Base-by-base conservation (phyloP, 1,139 yeast species). In the Candida pseudocylindracea region DNA sequence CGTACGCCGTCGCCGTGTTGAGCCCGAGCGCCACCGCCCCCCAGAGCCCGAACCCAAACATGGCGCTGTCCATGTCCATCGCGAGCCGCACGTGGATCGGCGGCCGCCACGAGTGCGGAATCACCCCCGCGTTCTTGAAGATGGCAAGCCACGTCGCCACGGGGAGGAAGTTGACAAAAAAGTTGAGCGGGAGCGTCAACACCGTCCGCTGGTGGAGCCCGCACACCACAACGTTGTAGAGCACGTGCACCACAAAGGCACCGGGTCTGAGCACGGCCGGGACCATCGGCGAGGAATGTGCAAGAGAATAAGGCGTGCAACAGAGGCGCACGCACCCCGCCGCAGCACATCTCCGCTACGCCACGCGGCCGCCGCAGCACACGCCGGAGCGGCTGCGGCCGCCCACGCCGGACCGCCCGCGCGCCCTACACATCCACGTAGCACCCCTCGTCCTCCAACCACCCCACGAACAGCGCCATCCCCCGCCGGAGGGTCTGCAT, bases 81-180 rank as follows among this genome's bases (percentile, higher is more conserved):
- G 65, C 58, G 20, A 67, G 44, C 35, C 57, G 50, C 33, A 66
- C 72, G 40, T 63, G 62, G 34, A 73, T 72, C 1, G 42, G 40
- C 0, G 81, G 83, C 36, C 80, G 54, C 38, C 62, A 54, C 7
- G 51, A 50, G 15, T 54, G 57, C 3, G 81, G 81, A 13, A 73
- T 69, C 9, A 57, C 35, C 5, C 68, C 68, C 2, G 79, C 76
- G 41, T 71, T 61, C 43, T 70, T 67, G 50, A 72, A 73, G 12
- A 70, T 58, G 33, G 52, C 38, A 31, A 72, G 49, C 81, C 81
- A 72, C 26, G 60, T 41, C 32, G 67, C 52, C 2, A 72, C 59
- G 0, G 72, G 73, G 6, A 58, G 46, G 45, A 70, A 69, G 45
- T 67, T 69, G 32, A 56, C 38, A 35, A 53, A 41, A 40, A 70